A percentile compares a stretch with the other conserved stretches of the same genome.
These are phyloP conservation scores for Rhizoclosmatium globosum DNA, from an alignment of 192 early-diverging fungal genomes.

Conservation along the genomic window DNA sequence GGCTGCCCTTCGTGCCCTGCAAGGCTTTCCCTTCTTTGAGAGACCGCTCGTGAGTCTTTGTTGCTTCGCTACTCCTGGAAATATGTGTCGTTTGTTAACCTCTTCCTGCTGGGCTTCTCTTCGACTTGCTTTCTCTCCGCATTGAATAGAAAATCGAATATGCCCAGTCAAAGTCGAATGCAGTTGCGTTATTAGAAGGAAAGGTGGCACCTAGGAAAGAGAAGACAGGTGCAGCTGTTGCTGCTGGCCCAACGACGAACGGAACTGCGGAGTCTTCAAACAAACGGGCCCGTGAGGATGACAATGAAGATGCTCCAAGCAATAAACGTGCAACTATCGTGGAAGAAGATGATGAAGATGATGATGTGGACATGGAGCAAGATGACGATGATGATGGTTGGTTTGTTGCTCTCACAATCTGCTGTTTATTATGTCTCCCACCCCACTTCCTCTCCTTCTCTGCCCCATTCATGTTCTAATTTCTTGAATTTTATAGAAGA, in stretches of 20 bases:
- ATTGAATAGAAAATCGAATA: slow-evolving; percentile 71
- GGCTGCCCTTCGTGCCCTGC: slow-evolving; percentile 82
- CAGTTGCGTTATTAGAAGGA: slow-evolving; percentile 75
- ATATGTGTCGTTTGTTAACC: not conserved
- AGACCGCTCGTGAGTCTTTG: slow-evolving; percentile 71
- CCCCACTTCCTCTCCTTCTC: not conserved
- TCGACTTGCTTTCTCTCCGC: not conserved
- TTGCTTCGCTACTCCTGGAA: not conserved
- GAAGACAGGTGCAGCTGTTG: not conserved
- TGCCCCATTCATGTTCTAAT: not conserved
- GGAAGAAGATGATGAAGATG: slow-evolving; percentile 38
- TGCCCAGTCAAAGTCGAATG: slow-evolving; percentile 79
- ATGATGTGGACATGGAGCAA: slow-evolving; percentile 41
- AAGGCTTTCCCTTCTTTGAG: slow-evolving; percentile 90
- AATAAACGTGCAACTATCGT: slow-evolving; percentile 31
- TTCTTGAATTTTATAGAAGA: slow-evolving; percentile 7
- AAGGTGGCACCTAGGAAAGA: slow-evolving; percentile 1
- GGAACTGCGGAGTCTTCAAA: slow-evolving; percentile 3
- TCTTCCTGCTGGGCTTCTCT: not conserved
- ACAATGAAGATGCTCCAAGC: not conserved
- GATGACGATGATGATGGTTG: slow-evolving; percentile 32
- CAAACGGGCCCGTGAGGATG: slow-evolving; percentile 14
- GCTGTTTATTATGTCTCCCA: not conserved
- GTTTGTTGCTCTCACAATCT: not conserved
- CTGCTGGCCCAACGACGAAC: slow-evolving; percentile 22